Conservation (phyloP, 306 rosid species). For the Fagus crenata region DNA sequence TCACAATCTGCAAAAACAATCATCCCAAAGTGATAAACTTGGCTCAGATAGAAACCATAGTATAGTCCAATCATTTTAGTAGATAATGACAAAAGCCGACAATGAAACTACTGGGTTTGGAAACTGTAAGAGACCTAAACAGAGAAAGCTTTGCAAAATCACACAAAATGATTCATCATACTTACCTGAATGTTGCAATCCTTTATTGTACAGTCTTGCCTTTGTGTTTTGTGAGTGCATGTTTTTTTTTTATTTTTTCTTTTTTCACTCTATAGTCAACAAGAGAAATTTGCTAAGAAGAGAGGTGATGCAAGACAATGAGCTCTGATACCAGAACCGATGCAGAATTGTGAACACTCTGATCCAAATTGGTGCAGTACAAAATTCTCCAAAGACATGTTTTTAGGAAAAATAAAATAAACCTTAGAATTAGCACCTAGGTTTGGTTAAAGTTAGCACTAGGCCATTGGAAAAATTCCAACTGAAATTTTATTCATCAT, state of each 20-base stretch:
- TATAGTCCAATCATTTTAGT: slow-evolving; percentile 5
- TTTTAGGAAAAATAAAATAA: too few relatives aligned
- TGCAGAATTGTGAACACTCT: too few relatives aligned
- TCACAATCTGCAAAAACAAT: slow-evolving; percentile 66
- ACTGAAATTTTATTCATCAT: too few relatives aligned
- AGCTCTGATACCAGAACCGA: too few relatives aligned
- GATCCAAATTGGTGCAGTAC: too few relatives aligned
- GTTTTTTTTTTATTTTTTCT: not conserved
- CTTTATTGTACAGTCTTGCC: not conserved
- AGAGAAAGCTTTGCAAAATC: not conserved
- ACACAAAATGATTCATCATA: not conserved
- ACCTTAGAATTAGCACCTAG: too few relatives aligned
- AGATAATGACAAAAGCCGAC: slow-evolving; percentile 2
- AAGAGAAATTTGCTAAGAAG: not conserved
- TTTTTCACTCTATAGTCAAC: not conserved
- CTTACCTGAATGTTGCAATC: not conserved
- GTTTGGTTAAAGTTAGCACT: too few relatives aligned
- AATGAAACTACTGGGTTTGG: slow-evolving; percentile 16
- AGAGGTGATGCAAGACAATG: too few relatives aligned
- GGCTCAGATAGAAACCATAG: not conserved
- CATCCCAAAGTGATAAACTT: slow-evolving; percentile 13
- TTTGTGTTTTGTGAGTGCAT: not conserved
- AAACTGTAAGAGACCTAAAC: not conserved
- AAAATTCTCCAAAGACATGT: too few relatives aligned
- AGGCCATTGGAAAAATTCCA: too few relatives aligned